A percentile compares a stretch with the other conserved stretches of the same genome.
Conservation (phyloP, 2,329 filamentous ascomycete species). For the Pseudogymnoascus sp. region DNA sequence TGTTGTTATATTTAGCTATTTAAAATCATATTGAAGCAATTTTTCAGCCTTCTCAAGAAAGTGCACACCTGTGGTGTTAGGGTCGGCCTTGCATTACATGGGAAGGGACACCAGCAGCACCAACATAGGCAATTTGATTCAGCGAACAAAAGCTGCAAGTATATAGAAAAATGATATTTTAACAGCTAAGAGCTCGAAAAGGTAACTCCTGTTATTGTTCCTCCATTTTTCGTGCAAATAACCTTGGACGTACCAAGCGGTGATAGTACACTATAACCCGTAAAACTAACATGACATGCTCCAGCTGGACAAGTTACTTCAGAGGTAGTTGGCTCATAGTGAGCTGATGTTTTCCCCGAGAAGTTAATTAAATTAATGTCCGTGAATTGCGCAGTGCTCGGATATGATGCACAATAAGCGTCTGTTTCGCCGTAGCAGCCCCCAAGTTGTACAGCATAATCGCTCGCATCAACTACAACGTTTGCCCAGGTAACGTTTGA, state of each 20-base stretch:
- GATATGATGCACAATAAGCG: too few species aligned
- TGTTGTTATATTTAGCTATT: too few species aligned
- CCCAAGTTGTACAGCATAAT: constrained; percentile 41
- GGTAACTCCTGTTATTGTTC: background rate
- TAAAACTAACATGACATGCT: constrained; percentile 34
- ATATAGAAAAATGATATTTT: background rate
- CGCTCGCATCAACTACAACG: constrained; percentile 34
- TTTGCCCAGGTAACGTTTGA: constrained; percentile 38
- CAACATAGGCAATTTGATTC: background rate
- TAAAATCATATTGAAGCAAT: too few species aligned
- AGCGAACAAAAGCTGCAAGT: background rate
- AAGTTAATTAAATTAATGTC: constrained; percentile 36
- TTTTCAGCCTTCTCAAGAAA: too few species aligned
- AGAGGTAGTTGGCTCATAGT: constrained; percentile 32
- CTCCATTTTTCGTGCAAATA: constrained; percentile 32
- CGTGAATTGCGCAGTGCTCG: constrained; percentile 30
- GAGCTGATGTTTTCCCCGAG: constrained; percentile 33
- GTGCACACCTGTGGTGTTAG: too few species aligned
- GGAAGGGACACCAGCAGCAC: background rate
- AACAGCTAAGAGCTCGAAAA: background rate
- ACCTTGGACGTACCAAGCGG: constrained; percentile 30
- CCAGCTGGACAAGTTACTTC: constrained; percentile 37
- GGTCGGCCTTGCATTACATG: too few species aligned
- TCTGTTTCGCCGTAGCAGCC: constrained; percentile 37
- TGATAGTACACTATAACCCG: constrained; percentile 31